Conservation (phyloP, 176 grass and related monocot species). For the Alloteropsis semialata region DNA sequence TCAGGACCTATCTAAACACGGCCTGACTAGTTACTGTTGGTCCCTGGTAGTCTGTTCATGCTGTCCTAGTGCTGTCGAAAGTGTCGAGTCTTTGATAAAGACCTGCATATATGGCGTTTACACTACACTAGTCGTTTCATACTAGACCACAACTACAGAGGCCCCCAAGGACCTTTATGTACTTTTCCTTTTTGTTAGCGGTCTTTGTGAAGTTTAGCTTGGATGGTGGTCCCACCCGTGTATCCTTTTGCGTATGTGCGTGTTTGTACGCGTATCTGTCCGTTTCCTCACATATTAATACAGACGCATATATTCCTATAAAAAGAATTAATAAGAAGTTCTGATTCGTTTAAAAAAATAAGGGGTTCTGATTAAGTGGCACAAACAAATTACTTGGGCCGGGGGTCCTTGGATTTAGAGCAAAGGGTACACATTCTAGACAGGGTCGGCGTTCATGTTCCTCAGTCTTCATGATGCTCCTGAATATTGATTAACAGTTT, state of each 20-base stretch:
- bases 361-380: conserved; percentile 15
- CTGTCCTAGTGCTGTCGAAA: neutral
- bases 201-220: too few species aligned
- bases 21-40: conserved; percentile 2
- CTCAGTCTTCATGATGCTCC: neutral
- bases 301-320: too few species aligned
- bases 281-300: too few species aligned
- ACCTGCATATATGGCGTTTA: neutral
- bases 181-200: too few species aligned
- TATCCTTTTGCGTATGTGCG: too few species aligned
- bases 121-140: conserved; percentile 5
- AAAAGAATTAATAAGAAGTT: too few species aligned
- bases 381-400: conserved; percentile 9
- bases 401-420: neutral
- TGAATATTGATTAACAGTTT: neutral
- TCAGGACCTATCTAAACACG: too few species aligned
- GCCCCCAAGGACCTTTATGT: too few species aligned
- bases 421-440: neutral
- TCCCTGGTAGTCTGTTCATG: conserved; percentile 1
- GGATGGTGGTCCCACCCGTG: too few species aligned
- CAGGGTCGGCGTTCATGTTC: neutral
- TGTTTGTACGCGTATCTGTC: too few species aligned
- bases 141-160: neutral
- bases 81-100: conserved; percentile 17
- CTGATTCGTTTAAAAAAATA: too few species aligned